Conservation (phyloP, 2,329 filamentous ascomycete species). For the Colletotrichum somersetense region DNA sequence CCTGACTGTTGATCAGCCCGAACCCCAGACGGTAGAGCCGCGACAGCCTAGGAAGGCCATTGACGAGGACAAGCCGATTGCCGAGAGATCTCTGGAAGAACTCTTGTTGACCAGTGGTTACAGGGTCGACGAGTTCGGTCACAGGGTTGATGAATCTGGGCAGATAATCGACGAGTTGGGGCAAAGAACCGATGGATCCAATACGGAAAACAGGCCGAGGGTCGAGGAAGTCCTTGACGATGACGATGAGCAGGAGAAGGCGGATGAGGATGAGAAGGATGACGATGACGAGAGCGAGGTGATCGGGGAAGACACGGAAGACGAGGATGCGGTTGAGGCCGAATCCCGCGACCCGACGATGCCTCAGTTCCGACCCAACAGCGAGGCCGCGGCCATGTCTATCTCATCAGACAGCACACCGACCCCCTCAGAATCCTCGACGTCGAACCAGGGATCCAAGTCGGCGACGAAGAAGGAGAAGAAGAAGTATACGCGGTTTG, state of each 20-base stretch:
- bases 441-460: constrained; percentile 7
- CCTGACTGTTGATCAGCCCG: constrained; percentile 38
- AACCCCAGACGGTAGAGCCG: constrained; percentile 24
- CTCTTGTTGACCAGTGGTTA: constrained; percentile 62
- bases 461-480: constrained; percentile 34
- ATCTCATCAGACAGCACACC: not conserved
- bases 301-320: constrained; percentile 27
- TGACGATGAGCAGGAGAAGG: constrained; percentile 36
- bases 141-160: constrained; percentile 46
- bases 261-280: constrained; percentile 29
- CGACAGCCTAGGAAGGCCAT: constrained; percentile 42
- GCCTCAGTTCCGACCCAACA: constrained; percentile 77
- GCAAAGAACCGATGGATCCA: not conserved
- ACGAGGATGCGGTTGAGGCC: constrained; percentile 37
- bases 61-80: constrained; percentile 43
- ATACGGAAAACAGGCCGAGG: constrained; percentile 30
- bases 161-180: constrained; percentile 46
- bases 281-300: constrained; percentile 39
- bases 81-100: constrained; percentile 53
- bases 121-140: constrained; percentile 49
- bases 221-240: constrained; percentile 39
- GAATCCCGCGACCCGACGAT: constrained; percentile 70
- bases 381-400: constrained; percentile 44
- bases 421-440: constrained; percentile 16
- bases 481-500: constrained; percentile 31